Base-by-base conservation (phyloP, 1,139 yeast species). In the Protomyces arabidopsidicola region DNA sequence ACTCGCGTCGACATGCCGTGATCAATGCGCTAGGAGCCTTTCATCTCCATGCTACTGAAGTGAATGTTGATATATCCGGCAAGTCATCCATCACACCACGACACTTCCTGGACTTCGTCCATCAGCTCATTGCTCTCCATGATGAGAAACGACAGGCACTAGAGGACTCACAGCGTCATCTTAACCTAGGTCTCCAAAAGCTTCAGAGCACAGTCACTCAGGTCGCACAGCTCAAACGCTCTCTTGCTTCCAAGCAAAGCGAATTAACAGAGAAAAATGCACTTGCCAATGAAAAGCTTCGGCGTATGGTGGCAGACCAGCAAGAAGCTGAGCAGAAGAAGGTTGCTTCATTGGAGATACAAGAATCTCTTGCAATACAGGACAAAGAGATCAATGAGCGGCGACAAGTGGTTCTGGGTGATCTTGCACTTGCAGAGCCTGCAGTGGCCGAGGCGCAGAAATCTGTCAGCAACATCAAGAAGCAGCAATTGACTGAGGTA, bases 271-370 rank as follows among this genome's bases (percentile, higher is more conserved):
- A 60, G 0, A 91, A 90, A 68, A 89, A 87, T 67, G 71, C 73
- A 18, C 88, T 87, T 68, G 97, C 97, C 0, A 81, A 83, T 66
- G 75, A 76, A 22, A 88, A 89, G 81, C 79, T 93, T 60, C 84
- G 85, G 69, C 83, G 79, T 62, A 89, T 93, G 89, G 80, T 93
- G n/a, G 77, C 81, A 0, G 95, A 90, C 60, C 98, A 93, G 72
- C 90, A 89, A 72, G 96, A 90, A 71, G 95, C 97, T 0, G 98
- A 93, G 73, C 78, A 97, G 66, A 89, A 87, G 69, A 88, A 87
- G 66, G 96, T 88, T 67, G 91, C 95, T 18, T 89, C 97, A 0
- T 77, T 88, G 12, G 87, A 84, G 56, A 87, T 93, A 9, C 90
- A 87, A 70, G 82, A 80, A 42, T 87, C 89, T 14, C 77, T 91